Evolutionary conservation across 1,284 basidiomycete species (phyloP).

Genomic region (Cronartium quercuum): DNA sequence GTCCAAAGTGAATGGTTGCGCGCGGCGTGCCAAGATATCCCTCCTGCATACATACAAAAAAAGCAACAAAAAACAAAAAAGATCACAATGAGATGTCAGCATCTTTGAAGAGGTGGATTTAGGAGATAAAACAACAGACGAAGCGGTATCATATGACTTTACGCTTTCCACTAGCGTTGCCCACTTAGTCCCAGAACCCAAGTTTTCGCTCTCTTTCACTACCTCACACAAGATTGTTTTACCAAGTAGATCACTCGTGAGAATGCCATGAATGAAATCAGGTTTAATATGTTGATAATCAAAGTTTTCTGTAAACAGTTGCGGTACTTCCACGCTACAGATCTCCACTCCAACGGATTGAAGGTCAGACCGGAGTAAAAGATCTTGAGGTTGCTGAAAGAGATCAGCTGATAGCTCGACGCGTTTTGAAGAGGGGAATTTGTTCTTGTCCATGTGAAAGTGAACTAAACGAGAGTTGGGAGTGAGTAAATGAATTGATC

Average conservation of each 20-base stretch:
- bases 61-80: not conserved
- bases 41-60: not conserved
- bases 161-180: slow-evolving; percentile 25
- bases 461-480: slow-evolving; percentile 17
- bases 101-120: not conserved
- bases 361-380: slow-evolving; percentile 50
- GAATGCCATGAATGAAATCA: slow-evolving; percentile 92
- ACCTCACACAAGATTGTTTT: slow-evolving; percentile 89
- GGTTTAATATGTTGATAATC: slow-evolving; percentile 86
- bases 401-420: slow-evolving; percentile 47
- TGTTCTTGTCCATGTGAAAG: slow-evolving; percentile 42
- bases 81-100: not conserved
- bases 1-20: slow-evolving; percentile 35
- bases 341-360: slow-evolving; percentile 63
- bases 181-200: slow-evolving; percentile 30
- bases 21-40: slow-evolving; percentile 26
- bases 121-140: slow-evolving; percentile 18
- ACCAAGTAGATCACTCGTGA: slow-evolving; percentile 90
- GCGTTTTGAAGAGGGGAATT: slow-evolving; percentile 40
- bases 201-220: slow-evolving; percentile 53
- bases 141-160: slow-evolving; percentile 28
- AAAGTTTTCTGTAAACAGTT: slow-evolving; percentile 97
- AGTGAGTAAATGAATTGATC: slow-evolving; percentile 31
- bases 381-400: slow-evolving; percentile 56
- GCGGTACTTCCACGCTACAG: slow-evolving; percentile 76